Evolutionary conservation across 306 rosid species (phyloP).

Genomic region (Cicer cuneatum): DNA sequence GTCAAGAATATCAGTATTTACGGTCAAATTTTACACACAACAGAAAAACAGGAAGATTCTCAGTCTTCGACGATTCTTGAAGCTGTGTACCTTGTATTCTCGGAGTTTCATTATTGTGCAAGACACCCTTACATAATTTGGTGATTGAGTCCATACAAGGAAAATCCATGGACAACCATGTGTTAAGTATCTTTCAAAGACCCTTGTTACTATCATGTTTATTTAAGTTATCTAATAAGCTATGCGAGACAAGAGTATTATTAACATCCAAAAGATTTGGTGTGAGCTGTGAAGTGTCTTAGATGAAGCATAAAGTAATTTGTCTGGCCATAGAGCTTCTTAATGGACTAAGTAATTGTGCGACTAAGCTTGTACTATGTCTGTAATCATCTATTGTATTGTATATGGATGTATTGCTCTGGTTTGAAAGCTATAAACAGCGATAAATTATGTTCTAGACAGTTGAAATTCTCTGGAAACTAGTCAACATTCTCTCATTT

Average conservation of each 20-base stretch:
- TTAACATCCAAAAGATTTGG: constrained; percentile 26
- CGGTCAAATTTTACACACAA: neutral
- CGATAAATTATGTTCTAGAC: constrained; percentile 23
- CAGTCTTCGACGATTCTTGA: neutral
- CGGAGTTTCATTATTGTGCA: neutral
- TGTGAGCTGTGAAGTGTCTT: constrained; percentile 15
- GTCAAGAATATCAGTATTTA: constrained; percentile 23
- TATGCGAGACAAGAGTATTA: constrained; percentile 25
- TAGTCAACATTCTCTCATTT: constrained; percentile 12
- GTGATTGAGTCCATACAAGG: constrained; percentile 8
- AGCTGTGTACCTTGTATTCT: neutral
- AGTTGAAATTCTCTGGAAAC: constrained; percentile 28
- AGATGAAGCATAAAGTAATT: constrained; percentile 24
- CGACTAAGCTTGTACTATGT: constrained; percentile 27
- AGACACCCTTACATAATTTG: constrained; percentile 19
- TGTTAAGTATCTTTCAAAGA: neutral
- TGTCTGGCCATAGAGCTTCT: constrained; percentile 8
- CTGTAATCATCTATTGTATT: neutral
- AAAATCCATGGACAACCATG: constrained; percentile 19
- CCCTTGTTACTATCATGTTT: constrained; percentile 22
- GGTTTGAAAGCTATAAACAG: constrained; percentile 18
- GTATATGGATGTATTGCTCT: constrained; percentile 30
- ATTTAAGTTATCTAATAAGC: constrained; percentile 25
- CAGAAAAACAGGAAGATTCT: neutral
- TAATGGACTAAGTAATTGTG: constrained; percentile 7